phyloP scores from a whole-genome alignment of 164 flowering plant genomes.

The Stephania japonica region DNA sequence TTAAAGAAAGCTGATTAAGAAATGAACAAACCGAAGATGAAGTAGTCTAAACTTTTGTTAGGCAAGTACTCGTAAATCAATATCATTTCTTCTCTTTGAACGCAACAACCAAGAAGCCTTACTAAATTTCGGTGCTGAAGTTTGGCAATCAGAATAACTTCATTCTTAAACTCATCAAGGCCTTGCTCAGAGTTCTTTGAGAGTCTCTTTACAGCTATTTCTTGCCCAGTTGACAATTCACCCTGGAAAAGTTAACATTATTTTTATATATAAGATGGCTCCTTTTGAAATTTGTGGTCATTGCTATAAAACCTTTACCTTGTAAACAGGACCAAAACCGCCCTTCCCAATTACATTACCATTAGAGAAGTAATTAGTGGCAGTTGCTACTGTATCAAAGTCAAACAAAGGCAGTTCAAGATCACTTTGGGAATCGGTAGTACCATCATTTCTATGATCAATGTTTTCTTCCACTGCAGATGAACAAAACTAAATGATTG shows the following conservation, averaged over 20 bases:
- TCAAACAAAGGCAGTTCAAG: conserved; percentile 3
- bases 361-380: conserved; percentile 23
- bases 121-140: conserved; percentile 12
- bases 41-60: conserved; percentile 7
- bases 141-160: conserved; percentile 6
- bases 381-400: conserved; percentile 12
- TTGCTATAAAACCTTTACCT: conserved; percentile 19
- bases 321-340: conserved; percentile 44
- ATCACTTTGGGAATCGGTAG: not conserved
- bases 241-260: not conserved
- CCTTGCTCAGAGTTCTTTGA: conserved; percentile 8
- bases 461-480: not conserved
- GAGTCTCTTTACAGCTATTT: conserved; percentile 11
- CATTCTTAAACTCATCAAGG: conserved; percentile 10
- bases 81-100: conserved; percentile 14
- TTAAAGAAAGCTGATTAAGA: not conserved
- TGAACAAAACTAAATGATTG: not conserved
- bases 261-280: not conserved
- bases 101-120: conserved; percentile 10
- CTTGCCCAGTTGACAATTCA: not conserved
- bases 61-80: conserved; percentile 10
- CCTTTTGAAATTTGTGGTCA: too few species aligned
- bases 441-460: too few species aligned
- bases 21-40: conserved; percentile 3
- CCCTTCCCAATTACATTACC: conserved; percentile 31